Evolutionary conservation across 345 rosid species (phyloP), one percentile per base, ranked within the genome.

Genomic region (Brassica nigra): DNA sequence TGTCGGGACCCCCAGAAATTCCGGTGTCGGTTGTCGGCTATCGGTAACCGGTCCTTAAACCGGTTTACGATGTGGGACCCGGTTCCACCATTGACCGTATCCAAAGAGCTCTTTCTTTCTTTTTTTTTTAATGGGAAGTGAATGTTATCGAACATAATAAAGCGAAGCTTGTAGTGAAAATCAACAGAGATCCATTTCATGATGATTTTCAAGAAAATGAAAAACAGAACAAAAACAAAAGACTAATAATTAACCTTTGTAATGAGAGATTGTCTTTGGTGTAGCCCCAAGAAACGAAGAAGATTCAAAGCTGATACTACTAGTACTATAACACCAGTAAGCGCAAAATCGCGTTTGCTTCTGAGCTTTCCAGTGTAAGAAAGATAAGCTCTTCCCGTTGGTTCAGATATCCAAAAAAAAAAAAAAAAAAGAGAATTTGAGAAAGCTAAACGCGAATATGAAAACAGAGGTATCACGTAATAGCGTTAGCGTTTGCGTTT

Each of bases 21-120:
- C 18, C 68, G 66, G 79, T 83, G 86, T 86, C 86, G 84, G 85
- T 76, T 80, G 89, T 76, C 65, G 65, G 65, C 65, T 61, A 61
- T 61, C 83, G 66, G 77, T 39, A 30, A 74, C 59, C 29, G 78
- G 72, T 37, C 30, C 4, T 5, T 27, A 42, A 34, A 36, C 64
- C 66, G 66, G 66, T 28, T 66, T 1, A 34, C 18, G 29, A 5
- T 66, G 72, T 75, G 55, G 66, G 73, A n/a, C 73, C 59, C 16
- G 65, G 29, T 66, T 65, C 73, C 68, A 6, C 31, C 74, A 73
- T 66, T 68, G 75, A 74, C 70, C 28, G 10, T 42, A 66, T 37
- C 44, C 52, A 68, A 52, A 44, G 14, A 49, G 54, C 78, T 64
- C 16, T 59, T 73, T 39, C 47, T 9, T 52, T 34, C 9, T 34